Base-by-base conservation (phyloP, 2,329 filamentous ascomycete genomes). In the Fusarium coicis region DNA sequence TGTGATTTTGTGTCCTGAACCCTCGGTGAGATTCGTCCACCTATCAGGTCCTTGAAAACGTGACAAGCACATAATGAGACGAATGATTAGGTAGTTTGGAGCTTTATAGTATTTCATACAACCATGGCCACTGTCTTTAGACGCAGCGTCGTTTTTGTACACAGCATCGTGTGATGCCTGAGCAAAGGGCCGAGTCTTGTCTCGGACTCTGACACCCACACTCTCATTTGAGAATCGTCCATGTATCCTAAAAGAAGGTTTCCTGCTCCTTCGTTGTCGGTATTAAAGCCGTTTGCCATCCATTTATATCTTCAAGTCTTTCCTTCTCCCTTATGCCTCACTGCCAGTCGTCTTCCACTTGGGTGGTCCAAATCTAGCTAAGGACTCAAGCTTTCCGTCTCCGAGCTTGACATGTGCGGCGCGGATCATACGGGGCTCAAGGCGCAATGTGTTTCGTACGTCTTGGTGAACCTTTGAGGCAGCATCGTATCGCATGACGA, bases 401-500 rank as follows among this genome's bases (percentile, higher is more conserved):
- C 95, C 96, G 74, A 98, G 87, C 87, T 95, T 97, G 65, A 98
- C 95, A 68, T 96, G 91, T 32, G 91, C 92, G 78, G 95, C 92
- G 66, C 95, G 90, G 72, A 99, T 93, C 90, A 98, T 93, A 64
- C 96, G 88, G 44, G 96, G 96, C 84, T 99, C 96, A 75, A 97
- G 87, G 56, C 90, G 89, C 74, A 99, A 87, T 23, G 93, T 96
- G 68, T 88, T 88, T 70, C 92, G 89, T 44, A 99, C 89, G 47
- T 91, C 87, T 74, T 93, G 85, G 83, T 98, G 96, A 12, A 93
- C 92, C 56, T 86, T 83, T 12, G 91, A 85, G 67, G 91, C 93
- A 63, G 92, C 86, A 82, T 99, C 96, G 87, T 97, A 99, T 77
- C 96, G 93, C 93, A 99, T 93, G 80, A 97, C 93, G 83, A 99